These are phyloP conservation scores for Picea sitchensis DNA, from an alignment of 75 land plant species.

Conservation along the genomic window DNA sequence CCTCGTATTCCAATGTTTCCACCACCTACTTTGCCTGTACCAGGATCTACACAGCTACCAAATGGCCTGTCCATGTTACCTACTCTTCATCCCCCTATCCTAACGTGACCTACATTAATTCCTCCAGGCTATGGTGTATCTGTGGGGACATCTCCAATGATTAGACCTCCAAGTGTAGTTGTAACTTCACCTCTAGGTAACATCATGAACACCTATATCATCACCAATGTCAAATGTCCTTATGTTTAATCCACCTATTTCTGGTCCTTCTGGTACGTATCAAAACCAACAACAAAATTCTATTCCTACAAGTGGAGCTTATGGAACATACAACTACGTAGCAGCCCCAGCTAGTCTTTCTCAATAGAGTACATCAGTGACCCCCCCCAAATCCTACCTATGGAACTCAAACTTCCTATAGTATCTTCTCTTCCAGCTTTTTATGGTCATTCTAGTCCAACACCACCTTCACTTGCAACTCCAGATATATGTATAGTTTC, in stretches of 20 bases:
- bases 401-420: neutral
- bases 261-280: too few relatives aligned
- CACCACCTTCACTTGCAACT: neutral
- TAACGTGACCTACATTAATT: constrained; percentile 28
- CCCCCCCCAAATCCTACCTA: too few relatives aligned
- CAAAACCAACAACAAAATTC: too few relatives aligned
- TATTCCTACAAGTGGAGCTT: too few relatives aligned
- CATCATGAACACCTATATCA: neutral
- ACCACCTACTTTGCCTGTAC: too few relatives aligned
- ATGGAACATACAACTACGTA: neutral
- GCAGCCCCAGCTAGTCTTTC: neutral
- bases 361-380: neutral
- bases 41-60: too few relatives aligned
- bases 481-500: neutral
- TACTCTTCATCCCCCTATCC: constrained; percentile 69
- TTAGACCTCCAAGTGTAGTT: neutral
- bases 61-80: constrained; percentile 19
- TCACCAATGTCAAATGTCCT: too few relatives aligned
- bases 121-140: constrained; percentile 14
- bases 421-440: neutral
- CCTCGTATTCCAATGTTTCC: constrained; percentile 47
- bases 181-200: neutral
- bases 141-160: neutral
- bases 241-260: too few relatives aligned
- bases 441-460: neutral